Percentiles rank a stretch among this genome's conserved stretches.
Conservation (phyloP, 2,329 filamentous ascomycete species). For the Cladosporium sp. region DNA sequence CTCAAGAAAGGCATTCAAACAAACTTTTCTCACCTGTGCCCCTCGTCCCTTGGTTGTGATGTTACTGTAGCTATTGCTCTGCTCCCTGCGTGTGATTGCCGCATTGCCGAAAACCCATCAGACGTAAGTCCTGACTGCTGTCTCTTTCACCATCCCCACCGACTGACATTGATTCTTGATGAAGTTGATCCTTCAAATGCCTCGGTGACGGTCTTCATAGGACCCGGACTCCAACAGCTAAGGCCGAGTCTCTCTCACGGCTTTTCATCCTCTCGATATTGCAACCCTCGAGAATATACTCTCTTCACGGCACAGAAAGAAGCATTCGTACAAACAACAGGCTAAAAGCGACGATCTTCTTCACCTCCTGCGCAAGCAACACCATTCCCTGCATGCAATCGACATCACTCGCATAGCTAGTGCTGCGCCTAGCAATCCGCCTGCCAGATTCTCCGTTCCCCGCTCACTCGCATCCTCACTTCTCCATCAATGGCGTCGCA, state of each 20-base stretch:
- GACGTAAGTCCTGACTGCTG: too few relatives aligned
- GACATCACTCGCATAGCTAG: neutral
- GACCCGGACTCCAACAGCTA: too few relatives aligned
- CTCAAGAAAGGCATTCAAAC: constrained; percentile 5
- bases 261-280: too few relatives aligned
- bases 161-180: too few relatives aligned
- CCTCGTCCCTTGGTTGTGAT: neutral
- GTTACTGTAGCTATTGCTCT: too few relatives aligned
- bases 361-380: neutral
- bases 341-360: neutral
- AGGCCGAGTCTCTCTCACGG: too few relatives aligned
- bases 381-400: neutral
- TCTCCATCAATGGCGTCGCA: constrained; percentile 4
- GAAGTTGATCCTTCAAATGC: too few relatives aligned
- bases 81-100: too few relatives aligned
- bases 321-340: neutral
- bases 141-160: too few relatives aligned
- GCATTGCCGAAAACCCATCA: too few relatives aligned
- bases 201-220: too few relatives aligned
- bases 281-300: too few relatives aligned
- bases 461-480: neutral
- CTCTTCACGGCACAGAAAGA: neutral
- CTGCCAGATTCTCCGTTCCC: constrained; percentile 7
- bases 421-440: neutral
- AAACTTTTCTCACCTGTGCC: neutral